These are phyloP conservation scores for Tremella yokohamensis DNA, from an alignment of 768 basidiomycete species.

Conservation along the genomic window DNA sequence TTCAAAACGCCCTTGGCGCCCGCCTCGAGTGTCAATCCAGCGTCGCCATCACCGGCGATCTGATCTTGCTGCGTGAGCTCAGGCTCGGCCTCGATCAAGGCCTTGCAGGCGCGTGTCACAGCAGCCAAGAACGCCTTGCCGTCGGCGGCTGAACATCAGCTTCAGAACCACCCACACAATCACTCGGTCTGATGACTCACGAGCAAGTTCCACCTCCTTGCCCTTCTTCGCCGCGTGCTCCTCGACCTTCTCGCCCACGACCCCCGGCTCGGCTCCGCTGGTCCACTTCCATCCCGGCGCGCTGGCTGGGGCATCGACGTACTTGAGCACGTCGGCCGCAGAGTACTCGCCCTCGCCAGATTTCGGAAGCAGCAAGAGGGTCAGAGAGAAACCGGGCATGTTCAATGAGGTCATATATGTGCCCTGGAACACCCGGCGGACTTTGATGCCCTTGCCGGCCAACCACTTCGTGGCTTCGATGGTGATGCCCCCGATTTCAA, in stretches of 20 bases:
- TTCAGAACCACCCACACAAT: not conserved
- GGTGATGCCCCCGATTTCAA: slow-evolving; percentile 47
- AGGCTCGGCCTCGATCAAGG: slow-evolving; percentile 70
- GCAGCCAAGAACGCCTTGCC: slow-evolving; percentile 32
- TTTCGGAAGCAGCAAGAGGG: slow-evolving; percentile 63
- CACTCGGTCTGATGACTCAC: slow-evolving; percentile 17
- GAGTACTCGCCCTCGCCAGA: slow-evolving; percentile 32
- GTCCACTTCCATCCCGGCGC: slow-evolving; percentile 86
- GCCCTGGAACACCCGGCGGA: slow-evolving; percentile 67
- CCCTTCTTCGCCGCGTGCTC: slow-evolving; percentile 18
- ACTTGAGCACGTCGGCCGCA: slow-evolving; percentile 45
- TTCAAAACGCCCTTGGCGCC: slow-evolving; percentile 63
- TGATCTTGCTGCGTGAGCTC: slow-evolving; percentile 89
- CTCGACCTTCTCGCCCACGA: slow-evolving; percentile 22
- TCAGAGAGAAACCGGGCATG: slow-evolving; percentile 52
- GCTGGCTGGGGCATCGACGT: slow-evolving; percentile 53
- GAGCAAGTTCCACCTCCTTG: slow-evolving; percentile 37
- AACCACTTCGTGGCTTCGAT: slow-evolving; percentile 44
- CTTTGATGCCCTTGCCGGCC: slow-evolving; percentile 52
- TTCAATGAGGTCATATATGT: slow-evolving; percentile 68
- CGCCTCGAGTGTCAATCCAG: slow-evolving; percentile 62
- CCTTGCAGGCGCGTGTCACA: slow-evolving; percentile 33
- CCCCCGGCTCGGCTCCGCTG: slow-evolving; percentile 50
- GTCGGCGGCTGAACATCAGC: slow-evolving; percentile 24
- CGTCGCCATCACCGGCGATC: slow-evolving; percentile 85